Evolutionary conservation across 108 stramenopile species (phyloP).

Genomic region (Epipyxis sp.): DNA sequence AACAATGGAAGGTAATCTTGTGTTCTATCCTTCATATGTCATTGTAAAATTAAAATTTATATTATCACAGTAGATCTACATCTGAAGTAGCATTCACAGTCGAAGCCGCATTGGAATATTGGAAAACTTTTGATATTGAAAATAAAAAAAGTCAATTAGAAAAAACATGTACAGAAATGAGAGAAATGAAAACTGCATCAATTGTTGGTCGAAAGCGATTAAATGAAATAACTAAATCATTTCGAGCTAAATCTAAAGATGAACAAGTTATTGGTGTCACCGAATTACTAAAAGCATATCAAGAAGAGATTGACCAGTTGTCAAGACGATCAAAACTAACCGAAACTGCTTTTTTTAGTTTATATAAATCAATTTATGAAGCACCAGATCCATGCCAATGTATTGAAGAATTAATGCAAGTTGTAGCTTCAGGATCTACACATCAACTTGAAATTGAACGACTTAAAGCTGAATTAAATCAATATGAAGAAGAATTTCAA

Average conservation of each 20-base stretch:
- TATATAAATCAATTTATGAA: conserved; percentile 49
- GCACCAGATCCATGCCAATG: conserved; percentile 46
- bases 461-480: conserved; percentile 39
- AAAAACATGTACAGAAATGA: not conserved
- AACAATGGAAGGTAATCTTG: too few relatives aligned
- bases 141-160: not conserved
- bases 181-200: conserved; percentile 8
- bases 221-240: conserved; percentile 23
- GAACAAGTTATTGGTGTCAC: not conserved
- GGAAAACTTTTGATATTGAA: not conserved
- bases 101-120: too few relatives aligned
- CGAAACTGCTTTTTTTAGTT: conserved; percentile 38
- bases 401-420: conserved; percentile 27
- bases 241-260: not conserved
- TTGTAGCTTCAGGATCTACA: not conserved
- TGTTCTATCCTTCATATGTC: too few relatives aligned
- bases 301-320: conserved; percentile 51
- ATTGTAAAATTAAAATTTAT: too few relatives aligned
- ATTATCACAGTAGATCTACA: too few relatives aligned
- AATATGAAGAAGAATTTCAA: conserved; percentile 54
- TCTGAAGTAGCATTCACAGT: too few relatives aligned
- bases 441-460: conserved; percentile 46
- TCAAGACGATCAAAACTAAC: conserved; percentile 35
- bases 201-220: conserved; percentile 29
- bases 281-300: conserved; percentile 48